These are phyloP conservation scores for Colletotrichum lindemuthianum DNA, from an alignment of 2,329 filamentous ascomycete species.

Conservation along the genomic window DNA sequence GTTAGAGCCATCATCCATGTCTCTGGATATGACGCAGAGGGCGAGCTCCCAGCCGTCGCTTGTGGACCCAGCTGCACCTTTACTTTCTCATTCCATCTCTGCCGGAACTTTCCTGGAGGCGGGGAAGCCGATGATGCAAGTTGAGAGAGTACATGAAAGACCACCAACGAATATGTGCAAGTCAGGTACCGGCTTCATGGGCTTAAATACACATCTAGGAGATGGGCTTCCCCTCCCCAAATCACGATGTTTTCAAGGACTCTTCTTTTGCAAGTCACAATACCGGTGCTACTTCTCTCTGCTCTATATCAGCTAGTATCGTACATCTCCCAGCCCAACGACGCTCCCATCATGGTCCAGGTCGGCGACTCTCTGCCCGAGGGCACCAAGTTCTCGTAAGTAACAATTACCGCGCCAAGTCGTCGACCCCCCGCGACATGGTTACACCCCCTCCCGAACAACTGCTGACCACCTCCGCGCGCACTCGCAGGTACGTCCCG, in stretches of 20 bases:
- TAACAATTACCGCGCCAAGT: background rate
- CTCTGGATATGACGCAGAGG: background rate
- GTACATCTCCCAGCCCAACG: background rate
- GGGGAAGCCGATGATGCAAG: slow-evolving; percentile 4
- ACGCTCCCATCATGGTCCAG: slow-evolving; percentile 59
- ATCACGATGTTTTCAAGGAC: background rate
- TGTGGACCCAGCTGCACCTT: slow-evolving; percentile 10
- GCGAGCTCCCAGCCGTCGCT: background rate
- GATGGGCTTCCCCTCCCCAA: background rate
- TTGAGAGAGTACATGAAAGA: background rate
- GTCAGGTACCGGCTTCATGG: background rate
- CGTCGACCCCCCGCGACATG: no score
- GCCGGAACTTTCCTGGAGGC: slow-evolving; percentile 1
- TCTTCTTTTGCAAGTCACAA: background rate
- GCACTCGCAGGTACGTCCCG: slow-evolving; percentile 81
- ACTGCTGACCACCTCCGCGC: slow-evolving; percentile 53
- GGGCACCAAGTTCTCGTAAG: slow-evolving; percentile 76
- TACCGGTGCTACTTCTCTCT: background rate
- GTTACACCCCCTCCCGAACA: background rate
- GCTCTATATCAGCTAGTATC: background rate
- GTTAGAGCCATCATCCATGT: background rate
- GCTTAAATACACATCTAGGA: background rate
- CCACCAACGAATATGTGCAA: background rate
- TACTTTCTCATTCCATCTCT: slow-evolving; percentile 7
- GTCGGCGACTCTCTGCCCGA: slow-evolving; percentile 85